These are phyloP conservation scores for Daldinia sp. DNA, from an alignment of 2,329 filamentous ascomycete species.

Conservation along the genomic window DNA sequence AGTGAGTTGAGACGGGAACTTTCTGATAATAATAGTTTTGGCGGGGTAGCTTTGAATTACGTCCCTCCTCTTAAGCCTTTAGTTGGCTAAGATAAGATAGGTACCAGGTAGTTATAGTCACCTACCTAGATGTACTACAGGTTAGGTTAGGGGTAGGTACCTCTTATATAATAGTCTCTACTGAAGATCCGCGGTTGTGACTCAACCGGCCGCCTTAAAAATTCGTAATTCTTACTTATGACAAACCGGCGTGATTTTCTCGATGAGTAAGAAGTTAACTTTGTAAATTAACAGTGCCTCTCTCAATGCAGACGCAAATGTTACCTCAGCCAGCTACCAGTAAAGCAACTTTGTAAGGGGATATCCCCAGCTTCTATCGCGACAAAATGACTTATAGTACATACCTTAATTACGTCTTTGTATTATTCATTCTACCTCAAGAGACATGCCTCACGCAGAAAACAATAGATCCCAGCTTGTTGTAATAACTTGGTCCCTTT, in stretches of 20 bases:
- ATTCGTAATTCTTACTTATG: background rate
- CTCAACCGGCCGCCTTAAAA: constrained; percentile 22
- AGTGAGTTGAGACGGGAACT: constrained; percentile 16
- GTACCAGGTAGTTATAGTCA: background rate
- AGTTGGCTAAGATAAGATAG: constrained; percentile 1
- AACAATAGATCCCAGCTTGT: background rate
- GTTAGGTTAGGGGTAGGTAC: background rate
- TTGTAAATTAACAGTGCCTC: background rate
- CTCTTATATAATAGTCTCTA: background rate
- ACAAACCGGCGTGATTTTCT: background rate
- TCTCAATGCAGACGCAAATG: background rate
- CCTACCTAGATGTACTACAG: background rate
- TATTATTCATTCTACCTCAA: background rate
- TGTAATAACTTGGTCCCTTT: background rate
- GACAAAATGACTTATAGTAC: background rate
- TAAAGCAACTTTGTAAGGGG: background rate
- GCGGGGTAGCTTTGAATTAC: constrained; percentile 30
- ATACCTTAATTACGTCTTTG: background rate
- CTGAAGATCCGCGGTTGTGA: constrained; percentile 9
- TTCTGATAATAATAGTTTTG: constrained; percentile 19
- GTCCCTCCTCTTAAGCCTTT: background rate
- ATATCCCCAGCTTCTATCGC: background rate
- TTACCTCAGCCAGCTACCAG: background rate
- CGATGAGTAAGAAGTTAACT: background rate
- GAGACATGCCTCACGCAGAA: background rate